Evolutionary conservation across 208 protist species (phyloP).

Genomic region (Acanthamoeba divionensis): DNA sequence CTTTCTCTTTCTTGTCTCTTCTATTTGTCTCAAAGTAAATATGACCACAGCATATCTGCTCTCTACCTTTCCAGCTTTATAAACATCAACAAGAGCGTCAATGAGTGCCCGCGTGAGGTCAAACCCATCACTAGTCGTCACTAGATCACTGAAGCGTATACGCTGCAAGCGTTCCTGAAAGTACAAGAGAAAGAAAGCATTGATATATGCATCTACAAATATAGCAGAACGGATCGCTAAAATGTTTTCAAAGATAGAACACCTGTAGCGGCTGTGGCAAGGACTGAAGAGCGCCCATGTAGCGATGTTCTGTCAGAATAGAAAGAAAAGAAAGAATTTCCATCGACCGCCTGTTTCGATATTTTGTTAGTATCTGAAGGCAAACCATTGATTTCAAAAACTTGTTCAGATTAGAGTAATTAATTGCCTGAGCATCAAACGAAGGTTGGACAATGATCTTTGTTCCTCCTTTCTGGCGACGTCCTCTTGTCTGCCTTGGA

Average conservation of each 20-base stretch:
- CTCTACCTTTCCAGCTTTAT: neutral
- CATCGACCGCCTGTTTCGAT: neutral
- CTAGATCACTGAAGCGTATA: neutral
- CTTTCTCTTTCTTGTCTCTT: no score
- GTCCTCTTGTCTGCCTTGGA: neutral
- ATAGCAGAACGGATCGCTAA: neutral
- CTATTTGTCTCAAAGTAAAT: no score
- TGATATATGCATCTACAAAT: no score
- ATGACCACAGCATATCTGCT: no score
- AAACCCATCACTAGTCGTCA: neutral
- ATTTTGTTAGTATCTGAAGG: no score
- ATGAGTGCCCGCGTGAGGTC: conserved; percentile 22
- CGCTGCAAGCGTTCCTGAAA: neutral
- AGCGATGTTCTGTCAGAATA: neutral
- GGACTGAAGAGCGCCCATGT: neutral
- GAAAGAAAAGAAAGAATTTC: neutral
- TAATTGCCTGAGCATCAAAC: conserved; percentile 3
- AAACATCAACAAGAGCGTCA: neutral
- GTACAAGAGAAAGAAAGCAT: neutral
- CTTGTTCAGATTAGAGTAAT: no score
- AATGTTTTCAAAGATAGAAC: neutral
- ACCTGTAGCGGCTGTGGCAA: neutral
- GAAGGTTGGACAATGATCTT: neutral
- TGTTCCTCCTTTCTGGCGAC: neutral
- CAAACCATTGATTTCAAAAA: no score